Conservation (phyloP, 2,329 filamentous ascomycete genomes). For the Xylariaceae sp. region DNA sequence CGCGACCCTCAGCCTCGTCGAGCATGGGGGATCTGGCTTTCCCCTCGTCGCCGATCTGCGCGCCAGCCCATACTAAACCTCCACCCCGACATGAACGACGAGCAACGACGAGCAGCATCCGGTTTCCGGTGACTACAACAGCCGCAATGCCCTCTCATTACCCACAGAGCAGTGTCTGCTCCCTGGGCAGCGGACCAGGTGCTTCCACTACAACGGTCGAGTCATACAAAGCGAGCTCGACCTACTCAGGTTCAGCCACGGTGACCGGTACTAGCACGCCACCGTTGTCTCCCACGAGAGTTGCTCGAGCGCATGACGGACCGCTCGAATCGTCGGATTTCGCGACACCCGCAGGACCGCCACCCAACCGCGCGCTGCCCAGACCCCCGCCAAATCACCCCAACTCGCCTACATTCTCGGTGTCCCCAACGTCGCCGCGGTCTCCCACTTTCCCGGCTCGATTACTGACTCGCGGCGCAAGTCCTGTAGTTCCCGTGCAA, state of each 20-base stretch:
- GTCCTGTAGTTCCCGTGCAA: slow-evolving; percentile 3
- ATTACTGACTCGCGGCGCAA: slow-evolving; percentile 18
- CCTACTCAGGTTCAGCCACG: slow-evolving; percentile 26
- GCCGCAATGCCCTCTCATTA: slow-evolving; percentile 13
- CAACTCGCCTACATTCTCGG: slow-evolving; percentile 22
- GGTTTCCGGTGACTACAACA: slow-evolving; percentile 11
- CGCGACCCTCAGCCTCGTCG: slow-evolving; percentile 24
- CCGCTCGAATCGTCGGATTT: slow-evolving; percentile 48
- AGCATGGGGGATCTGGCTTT: slow-evolving; percentile 35
- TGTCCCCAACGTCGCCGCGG: slow-evolving; percentile 28
- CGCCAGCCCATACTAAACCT: slow-evolving; percentile 47
- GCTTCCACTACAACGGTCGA: slow-evolving; percentile 25
- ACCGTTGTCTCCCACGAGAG: slow-evolving; percentile 44
- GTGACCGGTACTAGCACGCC: slow-evolving; percentile 30
- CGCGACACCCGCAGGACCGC: slow-evolving; percentile 48
- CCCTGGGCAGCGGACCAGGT: slow-evolving; percentile 21
- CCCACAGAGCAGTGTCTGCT: slow-evolving; percentile 30
- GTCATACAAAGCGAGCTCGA: slow-evolving; percentile 38
- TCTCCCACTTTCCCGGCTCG: slow-evolving; percentile 36
- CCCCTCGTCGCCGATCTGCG: slow-evolving; percentile 48
- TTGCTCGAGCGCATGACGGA: slow-evolving; percentile 46
- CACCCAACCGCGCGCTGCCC: slow-evolving; percentile 54
- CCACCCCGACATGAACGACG: slow-evolving; percentile 44
- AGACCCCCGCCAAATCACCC: slow-evolving; percentile 33
- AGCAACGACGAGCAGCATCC: slow-evolving; percentile 24